Percentiles rank a stretch among this genome's conserved stretches.
These are phyloP conservation scores for Sclerotiophoma versabilis DNA, from an alignment of 2,329 filamentous ascomycete species.

Conservation along the genomic window DNA sequence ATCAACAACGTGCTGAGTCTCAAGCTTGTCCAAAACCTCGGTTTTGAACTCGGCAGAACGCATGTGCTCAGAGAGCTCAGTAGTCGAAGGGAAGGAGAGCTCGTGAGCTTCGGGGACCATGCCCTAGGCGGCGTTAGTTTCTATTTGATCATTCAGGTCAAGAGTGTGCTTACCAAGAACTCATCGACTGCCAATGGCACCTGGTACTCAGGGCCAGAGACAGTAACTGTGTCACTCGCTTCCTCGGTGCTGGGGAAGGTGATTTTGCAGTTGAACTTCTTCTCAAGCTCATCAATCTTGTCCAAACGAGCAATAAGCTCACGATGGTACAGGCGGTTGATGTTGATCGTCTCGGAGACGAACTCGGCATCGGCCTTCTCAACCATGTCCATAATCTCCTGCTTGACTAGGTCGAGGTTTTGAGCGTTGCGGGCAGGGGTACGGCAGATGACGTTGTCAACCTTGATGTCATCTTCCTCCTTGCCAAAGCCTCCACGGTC, in stretches of 20 bases:
- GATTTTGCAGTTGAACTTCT: slow-evolving; percentile 99
- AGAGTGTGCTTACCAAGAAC: slow-evolving; percentile 69
- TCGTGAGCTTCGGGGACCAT: slow-evolving; percentile 98
- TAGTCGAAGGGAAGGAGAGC: slow-evolving; percentile 78
- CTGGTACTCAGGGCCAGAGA: slow-evolving; percentile 97
- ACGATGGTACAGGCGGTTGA: slow-evolving; percentile 94
- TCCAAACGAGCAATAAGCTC: slow-evolving; percentile 87
- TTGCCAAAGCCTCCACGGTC: slow-evolving; percentile 92
- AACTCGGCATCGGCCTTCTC: slow-evolving; percentile 97
- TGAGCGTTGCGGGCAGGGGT: slow-evolving; percentile 97
- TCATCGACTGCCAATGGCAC: slow-evolving; percentile 96
- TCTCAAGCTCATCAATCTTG: slow-evolving; percentile 93
- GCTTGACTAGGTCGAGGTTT: slow-evolving; percentile 95
- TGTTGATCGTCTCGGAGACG: slow-evolving; percentile 89
- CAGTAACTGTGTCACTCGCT: slow-evolving; percentile 93
- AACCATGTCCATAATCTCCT: slow-evolving; percentile 99
- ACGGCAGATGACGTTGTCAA: slow-evolving; percentile 98
- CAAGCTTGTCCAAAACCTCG: slow-evolving; percentile 83
- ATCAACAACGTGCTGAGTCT: slow-evolving; percentile 90
- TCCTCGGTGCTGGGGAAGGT: slow-evolving; percentile 97
- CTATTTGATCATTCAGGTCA: too few species aligned
- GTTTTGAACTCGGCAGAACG: slow-evolving; percentile 80
- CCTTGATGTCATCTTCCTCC: slow-evolving; percentile 97
- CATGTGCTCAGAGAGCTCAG: slow-evolving; percentile 80
- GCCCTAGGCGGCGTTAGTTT: slow-evolving; percentile 62